phyloP scores from a whole-genome alignment of 208 protist genomes.

The Leishmania major region DNA sequence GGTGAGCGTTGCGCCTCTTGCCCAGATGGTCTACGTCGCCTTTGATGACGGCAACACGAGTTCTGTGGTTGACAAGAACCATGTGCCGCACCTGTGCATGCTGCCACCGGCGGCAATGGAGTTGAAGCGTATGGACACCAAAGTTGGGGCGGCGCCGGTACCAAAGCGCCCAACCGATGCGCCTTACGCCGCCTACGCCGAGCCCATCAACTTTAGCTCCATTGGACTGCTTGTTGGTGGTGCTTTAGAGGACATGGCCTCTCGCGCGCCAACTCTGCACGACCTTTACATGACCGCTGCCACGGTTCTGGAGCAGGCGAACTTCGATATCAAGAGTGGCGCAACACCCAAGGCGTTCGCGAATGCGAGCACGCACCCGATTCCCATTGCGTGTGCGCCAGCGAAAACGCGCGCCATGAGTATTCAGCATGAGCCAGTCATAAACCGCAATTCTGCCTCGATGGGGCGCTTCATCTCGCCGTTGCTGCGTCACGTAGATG shows the following conservation, averaged over 20 bases:
- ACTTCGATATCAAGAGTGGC: constrained; percentile 36
- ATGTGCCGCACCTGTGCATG: constrained; percentile 31
- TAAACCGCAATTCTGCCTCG: constrained; percentile 33
- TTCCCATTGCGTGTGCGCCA: constrained; percentile 27
- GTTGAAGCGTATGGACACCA: constrained; percentile 47
- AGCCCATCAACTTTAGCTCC: constrained; percentile 38
- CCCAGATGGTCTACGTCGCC: constrained; percentile 42
- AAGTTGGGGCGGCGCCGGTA: constrained; percentile 12
- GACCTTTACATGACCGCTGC: constrained; percentile 65
- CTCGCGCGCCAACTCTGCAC: constrained; percentile 32
- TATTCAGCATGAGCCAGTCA: constrained; percentile 40
- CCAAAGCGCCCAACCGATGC: constrained; percentile 1
- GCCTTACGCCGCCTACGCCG: constrained; percentile 19
- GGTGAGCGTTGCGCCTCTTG: constrained; percentile 46
- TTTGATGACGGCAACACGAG: constrained; percentile 25
- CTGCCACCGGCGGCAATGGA: constrained; percentile 63
- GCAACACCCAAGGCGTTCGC: constrained; percentile 31
- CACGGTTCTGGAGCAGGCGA: constrained; percentile 44
- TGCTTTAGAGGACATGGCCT: constrained; percentile 45
- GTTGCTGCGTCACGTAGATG: constrained; percentile 46
- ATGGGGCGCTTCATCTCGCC: constrained; percentile 34
- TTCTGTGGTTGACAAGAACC: constrained; percentile 35
- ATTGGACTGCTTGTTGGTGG: constrained; percentile 50
- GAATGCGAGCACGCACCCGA: constrained; percentile 34
- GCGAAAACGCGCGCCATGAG: constrained; percentile 43